Conservation (phyloP, 208 protist genomes). For the Novymonas esmeraldas region DNA sequence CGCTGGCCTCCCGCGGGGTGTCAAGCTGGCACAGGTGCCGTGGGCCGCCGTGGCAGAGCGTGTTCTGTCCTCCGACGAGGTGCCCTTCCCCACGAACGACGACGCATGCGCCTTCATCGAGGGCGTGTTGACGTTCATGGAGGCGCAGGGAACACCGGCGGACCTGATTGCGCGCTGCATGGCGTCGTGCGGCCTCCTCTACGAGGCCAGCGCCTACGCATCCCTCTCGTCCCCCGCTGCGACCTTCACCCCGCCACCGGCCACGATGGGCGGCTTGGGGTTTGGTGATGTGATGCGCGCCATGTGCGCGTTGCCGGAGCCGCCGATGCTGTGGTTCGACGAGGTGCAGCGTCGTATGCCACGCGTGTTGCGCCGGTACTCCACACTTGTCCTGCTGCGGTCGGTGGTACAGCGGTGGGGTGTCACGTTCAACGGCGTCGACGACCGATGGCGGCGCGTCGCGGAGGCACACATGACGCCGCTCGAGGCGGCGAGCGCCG, state of each 20-base stretch:
- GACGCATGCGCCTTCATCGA: slow-evolving; percentile 15
- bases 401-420: slow-evolving; percentile 14
- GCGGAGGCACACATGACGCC: slow-evolving; percentile 17
- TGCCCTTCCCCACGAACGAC: slow-evolving; percentile 8
- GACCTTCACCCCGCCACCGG: not conserved
- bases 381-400: slow-evolving; percentile 22
- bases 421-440: not conserved
- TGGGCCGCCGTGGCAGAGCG: slow-evolving; percentile 1
- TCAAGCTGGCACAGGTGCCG: not conserved
- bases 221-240: slow-evolving; percentile 14
- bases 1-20: not conserved
- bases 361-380: slow-evolving; percentile 21
- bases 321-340: slow-evolving; percentile 13
- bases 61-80: not conserved
- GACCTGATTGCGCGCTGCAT: slow-evolving; percentile 6
- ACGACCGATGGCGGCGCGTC: slow-evolving; percentile 10
- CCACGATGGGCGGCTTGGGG: not conserved
- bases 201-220: slow-evolving; percentile 29
- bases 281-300: slow-evolving; percentile 15
- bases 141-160: not conserved
- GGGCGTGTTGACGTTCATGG: slow-evolving; percentile 9
- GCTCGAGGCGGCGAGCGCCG: slow-evolving; percentile 36
- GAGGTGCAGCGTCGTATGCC: slow-evolving; percentile 16
- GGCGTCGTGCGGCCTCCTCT: slow-evolving; percentile 16
- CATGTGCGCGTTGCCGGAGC: slow-evolving; percentile 26